Base-by-base conservation (phyloP, 768 basidiomycete species). In the Russula vinacea region DNA sequence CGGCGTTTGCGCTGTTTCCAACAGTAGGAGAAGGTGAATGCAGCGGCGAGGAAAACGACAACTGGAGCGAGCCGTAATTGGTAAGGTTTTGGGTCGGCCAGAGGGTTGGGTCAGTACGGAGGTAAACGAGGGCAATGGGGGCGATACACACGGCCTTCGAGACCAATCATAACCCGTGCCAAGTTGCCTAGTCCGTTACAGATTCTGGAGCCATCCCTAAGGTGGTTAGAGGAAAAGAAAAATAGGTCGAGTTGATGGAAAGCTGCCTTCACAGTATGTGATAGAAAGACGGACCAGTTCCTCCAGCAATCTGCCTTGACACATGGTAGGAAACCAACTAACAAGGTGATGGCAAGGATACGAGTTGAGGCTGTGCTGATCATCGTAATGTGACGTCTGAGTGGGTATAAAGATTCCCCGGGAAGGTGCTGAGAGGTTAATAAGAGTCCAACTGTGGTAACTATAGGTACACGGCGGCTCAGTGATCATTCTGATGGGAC, bases 301-400 rank as follows among this genome's bases (percentile, higher is more conserved):
- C 52, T 17, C 40, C 42, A 65, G 33, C 64, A 65, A 11, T 35
- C 9, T 9, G 60, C 64, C 29, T 17, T 51, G 33, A 49, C 64
- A 37, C 32, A 26, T 8, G 64, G 64, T 19, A 61, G 40, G n/a
- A 57, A 11, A 5, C 55, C 33, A 3, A 24, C 32, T 2, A 61
- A 50, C 3, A 61, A 24, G 37, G 33, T 39, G 45, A 22, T 11
- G 24, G 42, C 17, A 52, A 57, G 7, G 22, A 58, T 52, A 26
- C 32, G 54, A 35, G 29, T 16, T n/a, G 39, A 26, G 7, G 62
- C 3, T 1, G 1, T 14, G 51, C 22, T 54, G 26, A 35, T 24
- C n/a, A 40, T 6, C 42, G 29, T 17, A 1, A 19, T 24, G 10
- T 33, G 33, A 17, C 7, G 45, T 49, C 8, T 17, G 14, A 26